Percentiles rank a stretch among this genome's conserved stretches.
Conservation (phyloP, 306 rosid genomes). For the Neltuma alba region DNA sequence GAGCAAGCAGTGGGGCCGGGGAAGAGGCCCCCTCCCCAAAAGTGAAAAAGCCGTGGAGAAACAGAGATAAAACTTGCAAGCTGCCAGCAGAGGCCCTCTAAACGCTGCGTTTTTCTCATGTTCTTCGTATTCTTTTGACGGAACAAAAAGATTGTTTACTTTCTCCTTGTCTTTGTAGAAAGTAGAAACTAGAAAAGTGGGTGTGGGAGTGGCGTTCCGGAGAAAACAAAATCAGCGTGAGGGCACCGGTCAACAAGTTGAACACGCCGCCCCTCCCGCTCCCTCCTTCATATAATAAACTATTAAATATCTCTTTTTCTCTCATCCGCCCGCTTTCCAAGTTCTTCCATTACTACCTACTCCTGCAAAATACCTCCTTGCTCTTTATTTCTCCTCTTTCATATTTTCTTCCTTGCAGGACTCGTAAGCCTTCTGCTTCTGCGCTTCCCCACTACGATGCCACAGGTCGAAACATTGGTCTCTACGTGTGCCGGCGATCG, state of each 20-base stretch:
- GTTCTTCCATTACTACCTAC: not conserved
- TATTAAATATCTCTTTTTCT: not conserved
- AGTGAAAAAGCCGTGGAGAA: not conserved
- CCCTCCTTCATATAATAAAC: not conserved
- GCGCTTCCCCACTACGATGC: conserved; percentile 40
- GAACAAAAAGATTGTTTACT: not conserved
- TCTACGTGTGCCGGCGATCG: conserved; percentile 78
- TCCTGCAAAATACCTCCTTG: not conserved
- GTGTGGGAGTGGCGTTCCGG: not conserved
- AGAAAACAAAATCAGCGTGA: conserved; percentile 3
- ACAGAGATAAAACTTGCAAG: not conserved
- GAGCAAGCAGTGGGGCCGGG: not conserved
- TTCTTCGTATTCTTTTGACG: conserved; percentile 44
- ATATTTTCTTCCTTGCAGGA: conserved; percentile 3
- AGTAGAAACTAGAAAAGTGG: too few species aligned
- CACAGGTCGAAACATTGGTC: conserved; percentile 82
- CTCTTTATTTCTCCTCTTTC: not conserved
- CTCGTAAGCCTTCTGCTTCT: not conserved
- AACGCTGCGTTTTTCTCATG: not conserved
- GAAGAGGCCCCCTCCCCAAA: not conserved
- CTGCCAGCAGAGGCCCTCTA: not conserved
- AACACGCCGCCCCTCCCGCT: not conserved
- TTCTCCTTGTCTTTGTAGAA: not conserved
- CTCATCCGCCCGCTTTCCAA: not conserved
- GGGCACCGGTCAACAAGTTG: conserved; percentile 5